Base-by-base conservation (phyloP, 1,139 yeast genomes). In the Suhomyces wounanorum region DNA sequence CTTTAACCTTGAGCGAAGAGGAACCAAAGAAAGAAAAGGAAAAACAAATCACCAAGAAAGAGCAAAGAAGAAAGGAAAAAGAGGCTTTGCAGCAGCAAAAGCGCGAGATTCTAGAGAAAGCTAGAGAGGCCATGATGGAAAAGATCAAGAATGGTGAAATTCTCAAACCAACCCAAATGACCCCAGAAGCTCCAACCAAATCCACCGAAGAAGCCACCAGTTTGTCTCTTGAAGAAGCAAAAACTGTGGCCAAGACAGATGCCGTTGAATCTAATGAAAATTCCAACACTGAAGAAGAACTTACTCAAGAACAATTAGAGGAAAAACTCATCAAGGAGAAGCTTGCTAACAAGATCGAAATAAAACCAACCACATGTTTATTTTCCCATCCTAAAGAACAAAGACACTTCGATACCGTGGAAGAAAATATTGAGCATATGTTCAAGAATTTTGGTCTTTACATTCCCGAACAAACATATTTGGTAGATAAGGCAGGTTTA, bases 361-460 rank as follows among this genome's bases (percentile, higher is more conserved):
- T 94, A 43, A 87, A 95, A 9, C 72, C 83, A 16, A 85, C 85
- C 18, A 81, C 84, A 3, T 92, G 97, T 70, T 75, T 94, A 47
- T 91, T 94, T 65, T 91, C 96, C 59, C 77, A 75, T 50, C 81
- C 81, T 47, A 81, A 82, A 64, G 63, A 66, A 38, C 62, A 70
- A 40, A 62, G 69, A 40, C 52, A 59, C 18, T 64, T 62, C 31
- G 65, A 59, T 11, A 65, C 69, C 23, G 59, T 78, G 31, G 92
- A 87, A 45, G 85, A 80, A 45, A 89, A 87, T 59, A 79, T 87
- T 23, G 77, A 77, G 28, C 96, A 92, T 67, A 86, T 94, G 95
- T 84, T 81, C 61, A 79, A 77, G 54, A 73, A 70, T 39, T 96
- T 87, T 67, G 97, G 98, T 1, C 75, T 94, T 44, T 94, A 87